Percentiles rank a stretch among this genome's conserved stretches.
phyloP scores from a whole-genome alignment of 331 rosid species.

The Pyrus hybrid region DNA sequence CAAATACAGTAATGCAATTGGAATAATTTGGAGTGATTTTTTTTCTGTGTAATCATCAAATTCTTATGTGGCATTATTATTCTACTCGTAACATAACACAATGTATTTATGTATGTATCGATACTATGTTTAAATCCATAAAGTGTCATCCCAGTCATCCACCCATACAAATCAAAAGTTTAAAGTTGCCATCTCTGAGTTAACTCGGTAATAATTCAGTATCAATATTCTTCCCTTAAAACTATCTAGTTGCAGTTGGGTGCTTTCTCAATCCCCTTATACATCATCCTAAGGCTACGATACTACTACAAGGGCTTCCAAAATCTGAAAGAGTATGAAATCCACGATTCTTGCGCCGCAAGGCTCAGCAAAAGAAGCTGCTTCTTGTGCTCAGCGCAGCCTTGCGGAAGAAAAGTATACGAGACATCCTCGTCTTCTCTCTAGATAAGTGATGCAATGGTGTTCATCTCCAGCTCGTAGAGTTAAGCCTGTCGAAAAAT shows the following conservation, averaged over 20 bases:
- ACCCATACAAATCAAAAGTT: too few species aligned
- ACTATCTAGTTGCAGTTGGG: too few species aligned
- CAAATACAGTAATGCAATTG: background rate
- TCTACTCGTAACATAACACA: too few species aligned
- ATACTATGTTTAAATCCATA: too few species aligned
- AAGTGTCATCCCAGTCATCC: too few species aligned
- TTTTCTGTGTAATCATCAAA: too few species aligned
- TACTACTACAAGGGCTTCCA: background rate
- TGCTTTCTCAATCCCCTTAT: too few species aligned
- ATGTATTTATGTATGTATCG: too few species aligned
- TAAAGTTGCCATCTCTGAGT: too few species aligned
- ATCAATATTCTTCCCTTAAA: background rate
- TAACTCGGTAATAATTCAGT: too few species aligned
- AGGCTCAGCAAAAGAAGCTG: background rate
- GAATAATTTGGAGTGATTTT: too few species aligned
- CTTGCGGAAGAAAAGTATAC: background rate
- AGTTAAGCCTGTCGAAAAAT: background rate
- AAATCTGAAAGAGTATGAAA: background rate
- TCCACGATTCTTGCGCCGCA: background rate
- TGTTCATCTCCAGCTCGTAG: background rate
- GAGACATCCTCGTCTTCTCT: background rate
- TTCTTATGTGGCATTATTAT: too few species aligned
- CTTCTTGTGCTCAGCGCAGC: background rate
- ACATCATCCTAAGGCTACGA: background rate
- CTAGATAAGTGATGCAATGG: background rate